These are phyloP conservation scores for Cardamine resedifolia DNA, from an alignment of 345 rosid species.

Conservation along the genomic window DNA sequence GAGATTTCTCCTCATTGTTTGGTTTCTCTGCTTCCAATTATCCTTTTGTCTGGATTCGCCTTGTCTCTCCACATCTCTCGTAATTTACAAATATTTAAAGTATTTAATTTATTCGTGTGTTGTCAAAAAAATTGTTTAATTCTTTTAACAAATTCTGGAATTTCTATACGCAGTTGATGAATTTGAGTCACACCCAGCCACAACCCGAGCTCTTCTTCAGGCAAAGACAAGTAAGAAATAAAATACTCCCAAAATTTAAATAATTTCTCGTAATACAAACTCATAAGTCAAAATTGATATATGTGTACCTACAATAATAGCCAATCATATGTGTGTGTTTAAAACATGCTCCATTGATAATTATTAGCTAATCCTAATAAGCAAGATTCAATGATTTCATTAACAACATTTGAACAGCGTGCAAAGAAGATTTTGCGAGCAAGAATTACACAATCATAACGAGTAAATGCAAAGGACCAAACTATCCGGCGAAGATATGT, in stretches of 20 bases:
- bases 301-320: neutral
- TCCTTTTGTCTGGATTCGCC: slow-evolving; percentile 37
- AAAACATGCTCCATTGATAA: slow-evolving; percentile 1
- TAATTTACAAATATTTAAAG: neutral
- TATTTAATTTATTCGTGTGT: neutral
- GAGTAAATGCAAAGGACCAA: slow-evolving; percentile 73
- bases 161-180: slow-evolving; percentile 47
- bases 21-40: slow-evolving; percentile 34
- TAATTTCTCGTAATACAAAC: neutral
- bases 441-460: slow-evolving; percentile 69
- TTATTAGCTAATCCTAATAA: neutral
- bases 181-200: slow-evolving; percentile 38
- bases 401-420: slow-evolving; percentile 39
- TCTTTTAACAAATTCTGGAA: neutral
- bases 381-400: neutral
- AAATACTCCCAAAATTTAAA: neutral
- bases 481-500: slow-evolving; percentile 52
- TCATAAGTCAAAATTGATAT: neutral
- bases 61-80: slow-evolving; percentile 47
- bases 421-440: slow-evolving; percentile 55
- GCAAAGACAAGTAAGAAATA: slow-evolving; percentile 44
- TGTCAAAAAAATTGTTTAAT: neutral
- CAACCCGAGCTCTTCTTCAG: slow-evolving; percentile 74
- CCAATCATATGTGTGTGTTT: neutral
- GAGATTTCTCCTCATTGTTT: slow-evolving; percentile 34